phyloP scores from a whole-genome alignment of 2,329 filamentous ascomycete genomes.

The Tolypocladium tundrense region DNA sequence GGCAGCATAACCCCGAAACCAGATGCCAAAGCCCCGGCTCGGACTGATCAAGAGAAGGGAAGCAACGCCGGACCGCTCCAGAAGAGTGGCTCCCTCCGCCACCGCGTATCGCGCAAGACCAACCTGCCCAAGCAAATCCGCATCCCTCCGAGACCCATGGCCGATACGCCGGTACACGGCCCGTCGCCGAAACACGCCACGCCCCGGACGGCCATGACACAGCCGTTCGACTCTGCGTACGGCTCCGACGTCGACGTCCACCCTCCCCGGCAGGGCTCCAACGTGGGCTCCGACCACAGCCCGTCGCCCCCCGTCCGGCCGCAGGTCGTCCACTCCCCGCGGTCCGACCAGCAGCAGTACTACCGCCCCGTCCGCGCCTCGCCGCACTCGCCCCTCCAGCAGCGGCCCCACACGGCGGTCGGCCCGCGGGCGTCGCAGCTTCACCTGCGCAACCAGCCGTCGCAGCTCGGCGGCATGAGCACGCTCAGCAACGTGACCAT shows the following conservation, averaged over 20 bases:
- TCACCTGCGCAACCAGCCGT: conserved; percentile 37
- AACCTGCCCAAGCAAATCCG: conserved; percentile 43
- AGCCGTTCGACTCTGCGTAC: conserved; percentile 36
- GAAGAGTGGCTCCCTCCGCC: conserved; percentile 37
- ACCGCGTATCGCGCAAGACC: conserved; percentile 44
- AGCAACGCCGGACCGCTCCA: conserved; percentile 1
- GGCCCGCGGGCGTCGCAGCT: conserved; percentile 16
- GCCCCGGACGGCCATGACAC: conserved; percentile 17
- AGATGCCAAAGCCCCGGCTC: background rate
- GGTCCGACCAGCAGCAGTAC: conserved; percentile 34
- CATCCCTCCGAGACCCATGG: conserved; percentile 30
- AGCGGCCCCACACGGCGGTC: conserved; percentile 43
- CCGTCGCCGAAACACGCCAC: conserved; percentile 22
- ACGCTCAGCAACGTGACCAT: conserved; percentile 45
- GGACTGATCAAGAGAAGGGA: background rate
- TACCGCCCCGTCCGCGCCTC: conserved; percentile 54
- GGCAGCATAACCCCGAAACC: background rate
- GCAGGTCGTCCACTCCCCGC: conserved; percentile 19
- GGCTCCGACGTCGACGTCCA: conserved; percentile 35
- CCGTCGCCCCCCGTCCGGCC: conserved; percentile 13
- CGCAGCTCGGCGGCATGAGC: conserved; percentile 43
- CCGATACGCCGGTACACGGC: conserved; percentile 10
- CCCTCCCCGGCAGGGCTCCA: conserved; percentile 17
- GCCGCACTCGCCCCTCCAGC: conserved; percentile 53
- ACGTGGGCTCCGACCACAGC: conserved; percentile 23